phyloP scores from a whole-genome alignment of 75 land plant species.

The Pinus taeda region DNA sequence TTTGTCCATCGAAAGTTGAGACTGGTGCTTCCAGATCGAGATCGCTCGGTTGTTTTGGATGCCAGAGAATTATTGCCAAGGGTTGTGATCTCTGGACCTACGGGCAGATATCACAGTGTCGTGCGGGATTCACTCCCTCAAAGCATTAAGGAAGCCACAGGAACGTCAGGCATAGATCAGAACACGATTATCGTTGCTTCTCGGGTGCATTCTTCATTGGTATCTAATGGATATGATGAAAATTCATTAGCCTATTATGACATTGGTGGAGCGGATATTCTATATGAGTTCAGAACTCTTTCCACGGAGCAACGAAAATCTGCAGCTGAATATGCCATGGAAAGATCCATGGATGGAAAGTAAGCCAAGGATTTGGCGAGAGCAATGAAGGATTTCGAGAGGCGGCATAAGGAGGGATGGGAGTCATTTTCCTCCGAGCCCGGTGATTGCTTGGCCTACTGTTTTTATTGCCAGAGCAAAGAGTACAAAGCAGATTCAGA shows the following conservation, averaged over 20 bases:
- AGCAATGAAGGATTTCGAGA: constrained; percentile 86
- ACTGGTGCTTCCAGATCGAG: too few species aligned
- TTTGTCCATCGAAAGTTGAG: too few species aligned
- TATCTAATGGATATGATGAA: constrained; percentile 32
- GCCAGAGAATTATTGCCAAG: too few species aligned
- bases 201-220: constrained; percentile 71
- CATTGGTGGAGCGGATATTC: constrained; percentile 63
- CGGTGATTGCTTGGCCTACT: constrained; percentile 85
- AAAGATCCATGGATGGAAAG: constrained; percentile 38
- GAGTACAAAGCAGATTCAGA: constrained; percentile 40
- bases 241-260: constrained; percentile 58
- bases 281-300: constrained; percentile 84
- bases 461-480: constrained; percentile 53
- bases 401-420: constrained; percentile 64
- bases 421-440: constrained; percentile 57
- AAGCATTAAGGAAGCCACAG: constrained; percentile 85
- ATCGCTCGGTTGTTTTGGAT: too few species aligned
- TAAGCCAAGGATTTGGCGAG: constrained; percentile 61
- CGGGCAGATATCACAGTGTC: too few species aligned
- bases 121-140: constrained; percentile 73
- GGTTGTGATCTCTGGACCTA: too few species aligned
- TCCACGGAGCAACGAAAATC: constrained; percentile 52
- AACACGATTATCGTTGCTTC: constrained; percentile 78
- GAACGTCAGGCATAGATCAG: constrained; percentile 88
- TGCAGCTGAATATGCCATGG: constrained; percentile 58